Evolutionary conservation across 75 land plant species (phyloP).

Genomic region (Picea glauca): DNA sequence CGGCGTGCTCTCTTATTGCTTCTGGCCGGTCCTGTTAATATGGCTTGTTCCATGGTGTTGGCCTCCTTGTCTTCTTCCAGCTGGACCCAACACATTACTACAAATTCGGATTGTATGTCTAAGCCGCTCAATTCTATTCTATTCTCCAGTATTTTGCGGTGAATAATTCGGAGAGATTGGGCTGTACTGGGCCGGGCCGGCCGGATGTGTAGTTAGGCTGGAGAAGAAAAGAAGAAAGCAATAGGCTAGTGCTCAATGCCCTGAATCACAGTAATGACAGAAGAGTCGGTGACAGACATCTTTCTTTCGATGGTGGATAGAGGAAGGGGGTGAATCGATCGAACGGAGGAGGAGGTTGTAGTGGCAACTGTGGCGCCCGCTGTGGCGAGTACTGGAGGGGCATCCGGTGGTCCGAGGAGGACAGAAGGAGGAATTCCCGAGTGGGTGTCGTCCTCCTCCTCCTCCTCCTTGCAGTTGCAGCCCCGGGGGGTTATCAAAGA

Average conservation of each 20-base stretch:
- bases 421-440: slow-evolving; percentile 27
- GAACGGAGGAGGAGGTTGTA: neutral
- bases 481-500: slow-evolving; percentile 12
- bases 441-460: slow-evolving; percentile 48
- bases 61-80: slow-evolving; percentile 3
- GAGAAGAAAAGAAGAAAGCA: neutral
- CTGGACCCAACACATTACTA: neutral
- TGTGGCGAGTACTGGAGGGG: slow-evolving; percentile 9
- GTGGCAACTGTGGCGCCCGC: slow-evolving; percentile 16
- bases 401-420: slow-evolving; percentile 6
- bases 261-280: neutral
- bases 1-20: neutral
- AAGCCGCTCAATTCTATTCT: neutral
- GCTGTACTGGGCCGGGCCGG: neutral
- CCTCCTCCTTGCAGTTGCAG: slow-evolving; percentile 13
- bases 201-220: neutral
- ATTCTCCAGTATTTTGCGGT: neutral
- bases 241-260: too few species aligned
- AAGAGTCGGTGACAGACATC: neutral
- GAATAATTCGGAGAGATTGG: neutral
- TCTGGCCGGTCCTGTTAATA: neutral
- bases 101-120: neutral
- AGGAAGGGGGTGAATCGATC: neutral
- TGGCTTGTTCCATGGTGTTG: slow-evolving; percentile 8
- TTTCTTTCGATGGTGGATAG: slow-evolving; percentile 4